Percentiles rank a stretch among this genome's conserved stretches.
These are phyloP conservation scores for Hypoxylon cercidicola DNA, from an alignment of 495 filamentous ascomycete species.

Conservation along the genomic window DNA sequence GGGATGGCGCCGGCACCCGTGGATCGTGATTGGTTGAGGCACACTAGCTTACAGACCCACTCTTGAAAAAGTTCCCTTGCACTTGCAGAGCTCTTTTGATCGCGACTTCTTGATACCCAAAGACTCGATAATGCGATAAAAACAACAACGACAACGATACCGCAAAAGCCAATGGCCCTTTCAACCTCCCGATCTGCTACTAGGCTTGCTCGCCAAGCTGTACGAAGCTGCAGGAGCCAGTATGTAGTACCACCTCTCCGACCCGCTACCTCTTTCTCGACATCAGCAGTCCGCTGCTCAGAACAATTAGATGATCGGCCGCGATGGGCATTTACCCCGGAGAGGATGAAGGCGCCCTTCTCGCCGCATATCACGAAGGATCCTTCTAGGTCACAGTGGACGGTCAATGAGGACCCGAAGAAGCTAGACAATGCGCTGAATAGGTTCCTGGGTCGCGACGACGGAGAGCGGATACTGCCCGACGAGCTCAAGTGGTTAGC, in stretches of 20 bases:
- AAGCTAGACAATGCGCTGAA: conserved; percentile 79
- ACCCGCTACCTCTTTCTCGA: conserved; percentile 36
- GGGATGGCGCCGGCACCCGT: too few relatives aligned
- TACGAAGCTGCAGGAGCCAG: conserved; percentile 24
- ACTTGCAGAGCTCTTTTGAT: conserved; percentile 8
- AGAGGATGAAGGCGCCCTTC: conserved; percentile 79
- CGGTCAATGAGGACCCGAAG: conserved; percentile 77
- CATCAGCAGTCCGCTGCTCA: conserved; percentile 26
- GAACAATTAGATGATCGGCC: conserved; percentile 53
- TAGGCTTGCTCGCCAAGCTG: conserved; percentile 38
- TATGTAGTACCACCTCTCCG: conserved; percentile 14
- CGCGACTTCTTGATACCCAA: conserved; percentile 4
- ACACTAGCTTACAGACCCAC: conserved; percentile 22
- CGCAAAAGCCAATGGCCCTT: conserved; percentile 39
- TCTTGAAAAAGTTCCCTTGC: conserved; percentile 32
- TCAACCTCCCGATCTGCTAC: conserved; percentile 36
- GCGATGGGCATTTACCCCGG: conserved; percentile 85
- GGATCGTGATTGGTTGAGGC: conserved; percentile 23
- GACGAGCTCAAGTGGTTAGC: conserved; percentile 97
- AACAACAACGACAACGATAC: conserved; percentile 2
- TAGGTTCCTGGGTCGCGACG: conserved; percentile 72
- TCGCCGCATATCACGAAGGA: conserved; percentile 60
- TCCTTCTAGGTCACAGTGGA: conserved; percentile 61
- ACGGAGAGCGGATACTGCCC: conserved; percentile 75
- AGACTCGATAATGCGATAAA: conserved; percentile 21